Base-by-base conservation (phyloP, 2,329 filamentous ascomycete genomes). In the Gremmenia infestans region DNA sequence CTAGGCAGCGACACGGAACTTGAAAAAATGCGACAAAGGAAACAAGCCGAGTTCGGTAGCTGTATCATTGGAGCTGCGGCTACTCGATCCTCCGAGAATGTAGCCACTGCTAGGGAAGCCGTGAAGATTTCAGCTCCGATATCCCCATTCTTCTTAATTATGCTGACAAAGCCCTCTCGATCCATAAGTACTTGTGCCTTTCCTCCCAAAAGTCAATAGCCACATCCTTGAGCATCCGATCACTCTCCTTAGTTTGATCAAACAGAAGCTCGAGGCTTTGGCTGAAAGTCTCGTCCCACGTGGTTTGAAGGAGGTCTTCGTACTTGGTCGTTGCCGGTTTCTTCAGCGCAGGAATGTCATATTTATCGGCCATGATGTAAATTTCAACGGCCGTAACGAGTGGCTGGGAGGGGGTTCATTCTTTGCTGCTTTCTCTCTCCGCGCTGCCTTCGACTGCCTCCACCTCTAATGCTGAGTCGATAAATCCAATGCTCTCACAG, bases 311-410 rank as follows among this genome's bases (percentile, higher is more conserved):
- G 2, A 48, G 22, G 7, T 42, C 52, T 12, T 51, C 23, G 37
- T 53, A 63, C 15, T 60, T 63, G n/a, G 46, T 36, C 11, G 25
- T 52, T 8, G 63, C 56, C 11, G 57, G 32, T 1, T 25, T 9
- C 39, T 64, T 65, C 11, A 64, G 32, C 5, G 17, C 48, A 6
- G 54, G 54, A 1, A 66, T 55, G n/a, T 60, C 56, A n/a, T 60
- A 63, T 35, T 60, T 58, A n/a, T 64, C 62, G 4, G 57, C 63
- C 4, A 62, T 55, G 12, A 60, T 55, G 39, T 61, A 66, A 14
- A 63, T 51, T 8, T 57, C 59, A 4, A 53, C 7, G 58, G 25
- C 2, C 2, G 39, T 22, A 49, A 32, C 12, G 47, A 53, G 17
- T 36, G 49, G 15, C n/a, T 39, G n/a, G 7, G 28, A 48, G 9